Evolutionary conservation across 805 yeast genomes (phyloP).

Genomic region (Lipomyces lipofer): DNA sequence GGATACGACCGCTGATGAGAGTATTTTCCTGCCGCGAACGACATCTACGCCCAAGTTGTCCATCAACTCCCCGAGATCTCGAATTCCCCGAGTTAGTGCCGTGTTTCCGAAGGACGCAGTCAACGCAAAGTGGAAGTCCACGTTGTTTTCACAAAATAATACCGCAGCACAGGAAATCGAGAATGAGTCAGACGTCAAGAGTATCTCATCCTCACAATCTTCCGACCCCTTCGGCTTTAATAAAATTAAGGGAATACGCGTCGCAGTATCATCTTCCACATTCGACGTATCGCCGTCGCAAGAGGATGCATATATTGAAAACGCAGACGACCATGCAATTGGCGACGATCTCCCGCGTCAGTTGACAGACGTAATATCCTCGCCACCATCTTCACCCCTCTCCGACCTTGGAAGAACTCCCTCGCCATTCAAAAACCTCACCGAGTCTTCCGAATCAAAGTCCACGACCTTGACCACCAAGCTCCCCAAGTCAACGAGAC

Average conservation of each 20-base stretch:
- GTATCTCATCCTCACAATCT: slow-evolving; percentile 13
- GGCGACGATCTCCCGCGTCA: neutral
- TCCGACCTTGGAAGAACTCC: slow-evolving; percentile 3
- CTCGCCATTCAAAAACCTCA: neutral
- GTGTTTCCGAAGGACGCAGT: no score
- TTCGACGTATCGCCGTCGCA: no score
- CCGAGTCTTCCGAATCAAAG: neutral
- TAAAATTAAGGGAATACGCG: slow-evolving; percentile 18
- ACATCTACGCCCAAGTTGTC: neutral
- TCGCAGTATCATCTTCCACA: slow-evolving; percentile 1
- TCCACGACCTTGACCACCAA: neutral
- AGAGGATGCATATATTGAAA: no score
- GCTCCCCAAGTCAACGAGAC: neutral
- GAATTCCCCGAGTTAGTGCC: no score
- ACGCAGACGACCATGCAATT: no score
- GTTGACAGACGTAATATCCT: neutral
- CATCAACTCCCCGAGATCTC: no score
- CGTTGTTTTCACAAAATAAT: neutral
- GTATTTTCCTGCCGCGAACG: neutral
- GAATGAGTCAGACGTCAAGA: slow-evolving; percentile 2
- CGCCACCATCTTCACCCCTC: slow-evolving; percentile 5
- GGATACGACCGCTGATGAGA: neutral
- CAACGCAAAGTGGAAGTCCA: neutral
- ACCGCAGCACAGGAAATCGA: slow-evolving; percentile 4
- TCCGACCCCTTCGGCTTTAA: slow-evolving; percentile 26